Conservation (phyloP, 176 grass and related monocot species). For the Oryza meyeriana region DNA sequence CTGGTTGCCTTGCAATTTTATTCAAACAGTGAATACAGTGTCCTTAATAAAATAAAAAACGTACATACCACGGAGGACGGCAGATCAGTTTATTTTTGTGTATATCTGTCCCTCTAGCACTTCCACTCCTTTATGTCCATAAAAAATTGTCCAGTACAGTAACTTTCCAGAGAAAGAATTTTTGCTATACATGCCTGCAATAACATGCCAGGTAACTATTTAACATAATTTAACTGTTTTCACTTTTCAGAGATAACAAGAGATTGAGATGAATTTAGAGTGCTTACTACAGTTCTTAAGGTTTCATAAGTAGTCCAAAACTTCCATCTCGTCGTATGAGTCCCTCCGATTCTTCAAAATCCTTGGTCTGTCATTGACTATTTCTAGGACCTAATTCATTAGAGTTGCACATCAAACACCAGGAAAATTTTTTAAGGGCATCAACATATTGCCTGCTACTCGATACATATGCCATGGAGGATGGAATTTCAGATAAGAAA, state of each 20-base stretch:
- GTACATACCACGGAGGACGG: neutral
- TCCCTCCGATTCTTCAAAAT: slow-evolving; percentile 56
- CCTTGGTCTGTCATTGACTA: slow-evolving; percentile 72
- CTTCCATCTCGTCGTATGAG: slow-evolving; percentile 57
- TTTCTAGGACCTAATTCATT: slow-evolving; percentile 79
- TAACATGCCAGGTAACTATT: neutral
- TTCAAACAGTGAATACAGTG: neutral
- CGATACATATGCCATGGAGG: neutral
- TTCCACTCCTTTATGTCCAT: neutral
- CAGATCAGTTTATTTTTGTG: neutral
- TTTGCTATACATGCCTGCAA: slow-evolving; percentile 36
- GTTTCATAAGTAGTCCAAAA: slow-evolving; percentile 63
- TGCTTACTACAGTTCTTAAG: slow-evolving; percentile 29
- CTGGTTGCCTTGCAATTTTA: neutral
- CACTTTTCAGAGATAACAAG: neutral
- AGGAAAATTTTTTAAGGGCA: slow-evolving; percentile 10
- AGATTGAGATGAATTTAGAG: neutral
- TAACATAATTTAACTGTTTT: neutral
- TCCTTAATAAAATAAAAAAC: neutral
- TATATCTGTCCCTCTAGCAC: neutral
- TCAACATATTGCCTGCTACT: neutral
- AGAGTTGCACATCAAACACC: slow-evolving; percentile 15
- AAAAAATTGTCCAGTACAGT: neutral
- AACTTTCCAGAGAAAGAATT: neutral
- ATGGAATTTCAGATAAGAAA: neutral